Base-by-base conservation (phyloP, 2,329 filamentous ascomycete genomes). In the Fusarium paranaense region DNA sequence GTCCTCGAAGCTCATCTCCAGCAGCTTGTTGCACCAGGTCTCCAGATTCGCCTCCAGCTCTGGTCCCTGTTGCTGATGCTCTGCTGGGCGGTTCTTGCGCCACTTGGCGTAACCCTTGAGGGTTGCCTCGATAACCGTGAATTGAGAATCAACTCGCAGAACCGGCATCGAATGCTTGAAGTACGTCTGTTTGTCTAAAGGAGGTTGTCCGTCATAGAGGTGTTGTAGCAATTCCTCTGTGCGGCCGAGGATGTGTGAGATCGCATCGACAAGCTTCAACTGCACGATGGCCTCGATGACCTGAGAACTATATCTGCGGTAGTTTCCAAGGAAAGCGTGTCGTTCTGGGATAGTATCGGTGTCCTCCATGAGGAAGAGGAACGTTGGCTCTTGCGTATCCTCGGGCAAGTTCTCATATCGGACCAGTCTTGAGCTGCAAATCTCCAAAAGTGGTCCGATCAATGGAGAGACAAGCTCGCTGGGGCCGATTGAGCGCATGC, bases 241-340 rank as follows among this genome's bases (percentile, higher is more conserved):
- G 76, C 93, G 91, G 18, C 88, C 87, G n/a, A 99, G 88, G 61
- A 98, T 95, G 82, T 98, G 94, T 45, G 91, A 90, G 73, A 98
- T 91, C 1, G 96, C 96, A 70, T 98, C 95, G 60, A 93, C 90
- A 4, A 95, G 91, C 76, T 94, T 93, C 75, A 94, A 89, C 74
- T 94, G 90, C 25, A 97, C 95, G 72, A 98, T 94, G 18, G 89
- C 89, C 82, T 98, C 96, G 64, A 99, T 95, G 30, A 98, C 90
- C 69, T 94, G 92, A 4, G 92, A 91, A 81, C 95, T 97, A 79
- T 98, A 98, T 68, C 97, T 90, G 42, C 97, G 90, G 82, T 99
- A 99, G 80, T 99, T 98, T 5, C 96, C 95, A 13, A 98, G 88
- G 81, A 99, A 99, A 1, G 95, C 95, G 83, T 99, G 97, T 27